A percentile compares a stretch with the other conserved stretches of the same genome.
Conservation (phyloP, 2,329 filamentous ascomycete genomes). For the Paecilomyces variotii region DNA sequence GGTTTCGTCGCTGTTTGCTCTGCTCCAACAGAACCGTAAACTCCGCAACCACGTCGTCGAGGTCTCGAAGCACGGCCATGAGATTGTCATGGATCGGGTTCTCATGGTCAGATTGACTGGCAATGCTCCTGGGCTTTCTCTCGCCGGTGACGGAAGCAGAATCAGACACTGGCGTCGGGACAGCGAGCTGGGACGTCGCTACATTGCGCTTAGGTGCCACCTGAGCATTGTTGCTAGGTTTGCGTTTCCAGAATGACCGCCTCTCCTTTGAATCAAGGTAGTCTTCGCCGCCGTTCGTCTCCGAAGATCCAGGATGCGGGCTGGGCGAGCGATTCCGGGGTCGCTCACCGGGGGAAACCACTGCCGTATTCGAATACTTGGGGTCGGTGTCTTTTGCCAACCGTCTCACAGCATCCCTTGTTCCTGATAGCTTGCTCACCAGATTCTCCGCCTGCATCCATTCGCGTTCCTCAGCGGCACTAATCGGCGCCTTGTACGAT, state of each 20-base stretch:
- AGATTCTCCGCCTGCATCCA: slow-evolving; percentile 82
- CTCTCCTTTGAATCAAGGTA: slow-evolving; percentile 44
- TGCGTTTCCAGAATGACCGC: slow-evolving; percentile 86
- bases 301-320: slow-evolving; percentile 21
- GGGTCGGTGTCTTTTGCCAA: slow-evolving; percentile 77
- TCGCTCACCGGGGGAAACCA: slow-evolving; percentile 13
- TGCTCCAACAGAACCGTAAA: slow-evolving; percentile 70
- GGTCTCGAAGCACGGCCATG: slow-evolving; percentile 70
- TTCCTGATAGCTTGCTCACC: slow-evolving; percentile 77
- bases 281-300: slow-evolving; percentile 27
- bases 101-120: slow-evolving; percentile 43
- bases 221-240: slow-evolving; percentile 51
- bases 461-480: slow-evolving; percentile 62
- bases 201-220: slow-evolving; percentile 34
- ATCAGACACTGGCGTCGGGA: slow-evolving; percentile 35
- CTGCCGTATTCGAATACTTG: slow-evolving; percentile 39
- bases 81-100: slow-evolving; percentile 72
- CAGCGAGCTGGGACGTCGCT: slow-evolving; percentile 42
- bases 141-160: slow-evolving; percentile 17
- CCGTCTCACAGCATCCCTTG: slow-evolving; percentile 77
- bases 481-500: slow-evolving; percentile 17
- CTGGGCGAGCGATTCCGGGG: slow-evolving; percentile 27
- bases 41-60: slow-evolving; percentile 75
- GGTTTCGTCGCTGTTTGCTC: slow-evolving; percentile 67
- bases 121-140: slow-evolving; percentile 26